These are phyloP conservation scores for Trichophyton schoenleinii DNA, from an alignment of 2,329 filamentous ascomycete genomes.

Conservation along the genomic window DNA sequence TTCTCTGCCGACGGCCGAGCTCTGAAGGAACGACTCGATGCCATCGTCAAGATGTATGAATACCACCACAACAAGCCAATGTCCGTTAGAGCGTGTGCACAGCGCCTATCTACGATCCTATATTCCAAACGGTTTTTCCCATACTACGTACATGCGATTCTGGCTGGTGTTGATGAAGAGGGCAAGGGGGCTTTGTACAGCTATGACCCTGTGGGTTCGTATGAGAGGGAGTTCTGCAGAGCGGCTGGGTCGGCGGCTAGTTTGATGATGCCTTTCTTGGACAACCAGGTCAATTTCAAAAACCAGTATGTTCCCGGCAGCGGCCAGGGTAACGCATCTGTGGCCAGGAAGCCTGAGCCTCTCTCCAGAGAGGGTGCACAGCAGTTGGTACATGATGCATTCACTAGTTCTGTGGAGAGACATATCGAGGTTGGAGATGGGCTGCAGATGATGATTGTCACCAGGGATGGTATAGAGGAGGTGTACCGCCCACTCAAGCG, in stretches of 20 bases:
- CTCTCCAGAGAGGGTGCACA: conserved; percentile 64
- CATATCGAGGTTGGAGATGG: conserved; percentile 98
- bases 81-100: conserved; percentile 84
- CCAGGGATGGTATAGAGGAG: conserved; percentile 78
- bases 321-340: conserved; percentile 67
- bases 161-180: conserved; percentile 87
- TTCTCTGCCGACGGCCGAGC: conserved; percentile 92
- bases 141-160: conserved; percentile 91
- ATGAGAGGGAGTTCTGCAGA: conserved; percentile 91
- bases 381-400: conserved; percentile 87
- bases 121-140: conserved; percentile 98
- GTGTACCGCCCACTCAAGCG: conserved; percentile 73
- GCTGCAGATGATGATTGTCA: conserved; percentile 90
- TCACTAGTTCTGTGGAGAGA: conserved; percentile 93
- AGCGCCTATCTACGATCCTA: conserved; percentile 86
- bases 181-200: conserved; percentile 90
- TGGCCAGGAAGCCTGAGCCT: conserved; percentile 47
- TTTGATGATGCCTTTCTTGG: conserved; percentile 96
- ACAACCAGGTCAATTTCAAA: conserved; percentile 99
- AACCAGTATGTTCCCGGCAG: conserved; percentile 90
- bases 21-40: conserved; percentile 83
- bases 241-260: conserved; percentile 85
- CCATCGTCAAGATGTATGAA: conserved; percentile 96
- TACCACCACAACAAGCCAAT: conserved; percentile 97
- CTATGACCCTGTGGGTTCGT: conserved; percentile 95